Evolutionary conservation across 805 yeast species (phyloP), one percentile per base, ranked within the genome.

Genomic region (Yarrowia porcina): DNA sequence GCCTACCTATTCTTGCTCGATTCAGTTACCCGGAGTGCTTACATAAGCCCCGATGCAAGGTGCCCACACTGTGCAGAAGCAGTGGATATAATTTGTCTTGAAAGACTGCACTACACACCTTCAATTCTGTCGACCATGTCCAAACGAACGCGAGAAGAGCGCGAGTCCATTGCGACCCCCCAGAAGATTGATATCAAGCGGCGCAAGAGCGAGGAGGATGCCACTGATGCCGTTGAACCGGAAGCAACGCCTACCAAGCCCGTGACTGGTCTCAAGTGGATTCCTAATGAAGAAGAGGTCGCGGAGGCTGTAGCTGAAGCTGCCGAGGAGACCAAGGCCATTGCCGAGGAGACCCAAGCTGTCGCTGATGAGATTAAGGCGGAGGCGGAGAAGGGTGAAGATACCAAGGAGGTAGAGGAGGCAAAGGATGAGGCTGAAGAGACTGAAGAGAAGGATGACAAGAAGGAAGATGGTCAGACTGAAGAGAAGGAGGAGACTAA

Each of bases 101-200:
- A 39, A 25, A 25, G 12, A 5, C 13, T 39, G 28, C 39, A 23
- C 45, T 21, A 41, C 30, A 36, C 32, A 25, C n/a, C n/a, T n/a
- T n/a, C 49, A 44, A 44, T 25, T 44, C 49, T n/a, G 27, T 15
- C 18, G 20, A 25, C 9, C 17, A 28, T 35, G 63, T 50, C 44
- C 35, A 64, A 64, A 21, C 52, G 65, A 52, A 28, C 57, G 25
- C 54, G 65, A 44, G 64, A 52, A n/a, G 64, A 64, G 27, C 61
- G 63, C 6, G 65, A 63, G 38, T 39, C 41, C 38, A 52, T 32
- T 28, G 35, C 45, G 35, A 50, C 47, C 3, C 59, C 59, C 32
- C 44, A 35, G 44, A 35, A 36, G 15, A 35, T 36, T 9, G 45
- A 41, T 13, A 20, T 45, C 49, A 41, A 59, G 35, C 52, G 41